Conservation (phyloP, 1,284 basidiomycete species). For the Ustilago crameri region DNA sequence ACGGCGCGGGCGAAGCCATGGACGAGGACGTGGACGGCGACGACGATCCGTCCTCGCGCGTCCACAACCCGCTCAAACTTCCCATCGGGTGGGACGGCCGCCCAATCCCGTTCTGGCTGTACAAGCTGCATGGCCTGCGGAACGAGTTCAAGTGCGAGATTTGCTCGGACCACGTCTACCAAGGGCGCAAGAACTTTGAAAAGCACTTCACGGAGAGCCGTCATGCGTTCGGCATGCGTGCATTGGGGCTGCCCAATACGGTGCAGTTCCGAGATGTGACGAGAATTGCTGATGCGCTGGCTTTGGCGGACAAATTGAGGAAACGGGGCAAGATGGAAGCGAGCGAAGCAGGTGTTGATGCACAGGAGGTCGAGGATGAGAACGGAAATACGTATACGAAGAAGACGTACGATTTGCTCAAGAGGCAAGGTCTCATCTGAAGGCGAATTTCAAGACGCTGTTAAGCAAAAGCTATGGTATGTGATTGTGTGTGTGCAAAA, state of each 20-base stretch:
- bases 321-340: constrained; percentile 50
- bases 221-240: constrained; percentile 98
- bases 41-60: constrained; percentile 77
- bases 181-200: constrained; percentile 93
- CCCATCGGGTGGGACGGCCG: constrained; percentile 98
- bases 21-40: constrained; percentile 36
- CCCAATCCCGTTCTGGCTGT: constrained; percentile 98
- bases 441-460: not conserved
- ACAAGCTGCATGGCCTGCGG: constrained; percentile 95
- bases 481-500: not conserved
- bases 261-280: constrained; percentile 99
- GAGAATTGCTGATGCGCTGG: constrained; percentile 92
- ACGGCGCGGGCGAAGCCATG: constrained; percentile 12
- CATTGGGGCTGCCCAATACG: constrained; percentile 94
- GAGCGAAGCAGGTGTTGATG: constrained; percentile 53
- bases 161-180: constrained; percentile 77
- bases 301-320: constrained; percentile 69
- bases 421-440: constrained; percentile 66
- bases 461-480: not conserved
- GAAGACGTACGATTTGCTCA: constrained; percentile 67
- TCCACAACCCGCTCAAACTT: constrained; percentile 97
- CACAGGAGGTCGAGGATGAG: constrained; percentile 66
- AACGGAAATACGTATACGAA: constrained; percentile 65
- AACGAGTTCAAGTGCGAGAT: constrained; percentile 98
- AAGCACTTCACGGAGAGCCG: constrained; percentile 92